Conservation (phyloP, 2,329 filamentous ascomycete species). For the Fusarium xyrophilum region DNA sequence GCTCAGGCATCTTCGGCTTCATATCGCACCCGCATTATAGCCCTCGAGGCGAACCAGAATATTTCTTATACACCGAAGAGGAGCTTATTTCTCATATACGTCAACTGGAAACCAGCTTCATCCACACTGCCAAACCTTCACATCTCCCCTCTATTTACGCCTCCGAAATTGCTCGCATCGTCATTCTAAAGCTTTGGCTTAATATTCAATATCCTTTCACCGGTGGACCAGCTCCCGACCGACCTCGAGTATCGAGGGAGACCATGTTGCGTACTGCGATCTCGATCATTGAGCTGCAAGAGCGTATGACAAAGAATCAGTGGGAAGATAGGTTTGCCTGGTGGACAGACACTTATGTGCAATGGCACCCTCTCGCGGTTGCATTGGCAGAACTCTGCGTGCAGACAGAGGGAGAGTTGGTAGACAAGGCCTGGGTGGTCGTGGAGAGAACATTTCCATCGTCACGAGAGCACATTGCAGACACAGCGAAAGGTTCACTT, state of each 20-base stretch:
- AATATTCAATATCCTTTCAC: slow-evolving; percentile 55
- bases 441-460: slow-evolving; percentile 55
- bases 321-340: slow-evolving; percentile 52
- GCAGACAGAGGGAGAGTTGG: slow-evolving; percentile 54
- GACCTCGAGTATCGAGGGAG: slow-evolving; percentile 48
- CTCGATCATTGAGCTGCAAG: slow-evolving; percentile 53
- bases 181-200: slow-evolving; percentile 57
- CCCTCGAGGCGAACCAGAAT: slow-evolving; percentile 23
- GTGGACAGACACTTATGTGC: slow-evolving; percentile 59
- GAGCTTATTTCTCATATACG: slow-evolving; percentile 51
- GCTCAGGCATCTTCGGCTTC: slow-evolving; percentile 51
- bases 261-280: slow-evolving; percentile 56
- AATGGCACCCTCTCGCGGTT: slow-evolving; percentile 63
- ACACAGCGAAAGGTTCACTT: slow-evolving; percentile 57
- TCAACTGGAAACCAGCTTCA: slow-evolving; percentile 50
- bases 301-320: slow-evolving; percentile 44
- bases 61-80: slow-evolving; percentile 45
- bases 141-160: slow-evolving; percentile 49
- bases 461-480: slow-evolving; percentile 56
- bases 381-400: slow-evolving; percentile 60
- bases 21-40: slow-evolving; percentile 46
- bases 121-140: slow-evolving; percentile 44
- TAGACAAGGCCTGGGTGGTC: slow-evolving; percentile 57
- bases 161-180: slow-evolving; percentile 50
- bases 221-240: slow-evolving; percentile 38